Evolutionary conservation across 495 filamentous ascomycete species (phyloP).

Genomic region (Aspergillus kassunensis): DNA sequence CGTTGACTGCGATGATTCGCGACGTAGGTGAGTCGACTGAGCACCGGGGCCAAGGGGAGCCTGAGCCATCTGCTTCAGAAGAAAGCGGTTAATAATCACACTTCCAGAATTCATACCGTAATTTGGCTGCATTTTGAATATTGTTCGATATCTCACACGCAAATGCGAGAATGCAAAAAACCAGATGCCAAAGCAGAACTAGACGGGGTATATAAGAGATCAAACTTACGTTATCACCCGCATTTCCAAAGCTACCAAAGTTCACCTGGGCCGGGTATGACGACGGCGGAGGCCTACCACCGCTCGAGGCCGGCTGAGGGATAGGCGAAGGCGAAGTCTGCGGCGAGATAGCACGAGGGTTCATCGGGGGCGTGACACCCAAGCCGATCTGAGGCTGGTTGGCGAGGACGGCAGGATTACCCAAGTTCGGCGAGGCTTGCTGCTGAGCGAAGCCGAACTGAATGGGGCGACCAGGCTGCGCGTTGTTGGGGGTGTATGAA

Average conservation of each 20-base stretch:
- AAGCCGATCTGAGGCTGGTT: conserved; percentile 49
- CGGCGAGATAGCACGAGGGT: conserved; percentile 66
- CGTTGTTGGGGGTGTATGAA: conserved; percentile 72
- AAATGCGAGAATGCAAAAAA: too few species aligned
- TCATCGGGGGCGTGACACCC: conserved; percentile 60
- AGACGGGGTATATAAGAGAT: conserved; percentile 1
- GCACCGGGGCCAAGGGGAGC: conserved; percentile 55
- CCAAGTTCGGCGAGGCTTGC: conserved; percentile 62
- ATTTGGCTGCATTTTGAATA: too few species aligned
- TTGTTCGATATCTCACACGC: too few species aligned
- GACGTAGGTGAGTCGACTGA: conserved; percentile 69
- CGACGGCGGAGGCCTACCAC: conserved; percentile 72
- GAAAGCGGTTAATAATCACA: too few species aligned
- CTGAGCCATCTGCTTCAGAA: conserved; percentile 52
- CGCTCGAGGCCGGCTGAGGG: conserved; percentile 78
- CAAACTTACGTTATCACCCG: conserved; percentile 63
- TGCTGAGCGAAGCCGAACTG: conserved; percentile 74
- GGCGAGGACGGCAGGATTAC: conserved; percentile 44
- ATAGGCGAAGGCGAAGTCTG: conserved; percentile 84
- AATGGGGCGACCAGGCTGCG: conserved; percentile 56
- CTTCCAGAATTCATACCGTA: too few species aligned
- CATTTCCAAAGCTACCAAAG: conserved; percentile 76
- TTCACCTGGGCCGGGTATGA: conserved; percentile 61
- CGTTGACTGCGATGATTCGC: conserved; percentile 76
- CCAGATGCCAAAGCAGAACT: not conserved